Conservation (phyloP, 768 basidiomycete genomes). For the Mycena amicta region DNA sequence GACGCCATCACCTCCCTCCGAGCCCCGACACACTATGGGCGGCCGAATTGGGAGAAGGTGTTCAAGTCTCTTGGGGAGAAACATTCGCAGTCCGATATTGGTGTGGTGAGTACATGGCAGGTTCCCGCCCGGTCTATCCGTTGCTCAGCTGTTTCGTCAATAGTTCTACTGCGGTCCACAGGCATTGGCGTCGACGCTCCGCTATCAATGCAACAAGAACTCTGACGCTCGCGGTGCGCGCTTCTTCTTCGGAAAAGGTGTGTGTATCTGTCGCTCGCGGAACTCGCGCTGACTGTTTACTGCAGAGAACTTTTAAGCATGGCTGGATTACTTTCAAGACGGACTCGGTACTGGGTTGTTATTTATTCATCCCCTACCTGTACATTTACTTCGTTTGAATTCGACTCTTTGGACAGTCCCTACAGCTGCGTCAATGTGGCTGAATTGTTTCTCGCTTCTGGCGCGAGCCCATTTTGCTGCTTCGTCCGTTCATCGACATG, state of each 20-base stretch:
- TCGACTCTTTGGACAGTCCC: too few species aligned
- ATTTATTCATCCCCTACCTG: too few species aligned
- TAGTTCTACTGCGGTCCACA: slow-evolving; percentile 66
- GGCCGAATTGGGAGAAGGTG: slow-evolving; percentile 84
- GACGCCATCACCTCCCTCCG: slow-evolving; percentile 89
- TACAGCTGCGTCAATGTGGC: not conserved
- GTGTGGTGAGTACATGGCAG: slow-evolving; percentile 59
- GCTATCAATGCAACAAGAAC: slow-evolving; percentile 63
- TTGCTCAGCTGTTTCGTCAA: not conserved
- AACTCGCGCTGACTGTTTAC: not conserved
- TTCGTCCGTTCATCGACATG: not conserved
- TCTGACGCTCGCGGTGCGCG: slow-evolving; percentile 55
- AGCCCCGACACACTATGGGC: slow-evolving; percentile 90
- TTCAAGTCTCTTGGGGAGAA: slow-evolving; percentile 76
- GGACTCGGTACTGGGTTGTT: not conserved
- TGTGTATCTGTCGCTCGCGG: not conserved
- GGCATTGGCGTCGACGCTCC: slow-evolving; percentile 52
- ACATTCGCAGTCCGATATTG: slow-evolving; percentile 87
- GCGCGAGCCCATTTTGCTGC: not conserved
- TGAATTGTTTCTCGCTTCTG: not conserved
- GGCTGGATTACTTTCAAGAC: too few species aligned
- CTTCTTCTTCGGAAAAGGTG: slow-evolving; percentile 72
- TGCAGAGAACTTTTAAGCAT: not conserved
- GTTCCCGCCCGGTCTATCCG: not conserved
- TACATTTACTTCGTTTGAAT: too few species aligned